Evolutionary conservation across 495 filamentous ascomycete genomes (phyloP).

Genomic region (Terfezia boudieri): DNA sequence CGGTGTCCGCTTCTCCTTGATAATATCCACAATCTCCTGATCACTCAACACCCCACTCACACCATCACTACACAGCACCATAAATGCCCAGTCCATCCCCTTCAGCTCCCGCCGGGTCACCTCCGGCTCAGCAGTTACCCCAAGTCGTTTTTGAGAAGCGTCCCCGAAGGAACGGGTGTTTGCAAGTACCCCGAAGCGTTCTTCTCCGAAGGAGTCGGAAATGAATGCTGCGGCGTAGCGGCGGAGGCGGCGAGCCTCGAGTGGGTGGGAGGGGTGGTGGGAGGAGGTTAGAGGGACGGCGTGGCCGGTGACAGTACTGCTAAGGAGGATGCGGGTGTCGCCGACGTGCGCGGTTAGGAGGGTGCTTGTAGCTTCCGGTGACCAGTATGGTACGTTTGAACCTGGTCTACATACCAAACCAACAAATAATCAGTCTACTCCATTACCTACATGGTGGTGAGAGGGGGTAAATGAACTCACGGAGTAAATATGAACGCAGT

Average conservation of each 20-base stretch:
- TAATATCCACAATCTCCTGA: slow-evolving; percentile 85
- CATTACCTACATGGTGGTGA: no score
- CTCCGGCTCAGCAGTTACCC: slow-evolving; percentile 84
- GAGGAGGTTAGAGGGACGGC: slow-evolving; percentile 62
- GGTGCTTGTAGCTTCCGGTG: slow-evolving; percentile 61
- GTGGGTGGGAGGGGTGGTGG: slow-evolving; percentile 72
- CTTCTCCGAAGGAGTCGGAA: slow-evolving; percentile 91
- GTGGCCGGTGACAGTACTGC: slow-evolving; percentile 52
- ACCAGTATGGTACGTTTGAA: slow-evolving; percentile 59
- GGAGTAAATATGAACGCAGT: slow-evolving; percentile 79
- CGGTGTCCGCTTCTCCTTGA: slow-evolving; percentile 81
- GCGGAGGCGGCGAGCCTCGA: slow-evolving; percentile 60
- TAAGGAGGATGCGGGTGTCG: slow-evolving; percentile 76
- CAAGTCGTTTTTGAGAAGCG: slow-evolving; percentile 70
- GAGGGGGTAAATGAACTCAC: slow-evolving; percentile 20
- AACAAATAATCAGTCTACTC: no score
- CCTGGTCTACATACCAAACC: not conserved
- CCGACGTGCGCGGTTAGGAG: slow-evolving; percentile 79
- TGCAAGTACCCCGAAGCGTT: slow-evolving; percentile 78
- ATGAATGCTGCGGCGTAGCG: slow-evolving; percentile 71
- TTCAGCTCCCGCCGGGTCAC: slow-evolving; percentile 47
- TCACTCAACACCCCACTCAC: slow-evolving; percentile 62
- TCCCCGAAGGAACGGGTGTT: slow-evolving; percentile 91
- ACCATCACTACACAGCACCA: slow-evolving; percentile 74
- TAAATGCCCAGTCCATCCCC: slow-evolving; percentile 65